phyloP scores from a whole-genome alignment of 805 yeast genomes.

The Saccharomycopsis fibuligera region DNA sequence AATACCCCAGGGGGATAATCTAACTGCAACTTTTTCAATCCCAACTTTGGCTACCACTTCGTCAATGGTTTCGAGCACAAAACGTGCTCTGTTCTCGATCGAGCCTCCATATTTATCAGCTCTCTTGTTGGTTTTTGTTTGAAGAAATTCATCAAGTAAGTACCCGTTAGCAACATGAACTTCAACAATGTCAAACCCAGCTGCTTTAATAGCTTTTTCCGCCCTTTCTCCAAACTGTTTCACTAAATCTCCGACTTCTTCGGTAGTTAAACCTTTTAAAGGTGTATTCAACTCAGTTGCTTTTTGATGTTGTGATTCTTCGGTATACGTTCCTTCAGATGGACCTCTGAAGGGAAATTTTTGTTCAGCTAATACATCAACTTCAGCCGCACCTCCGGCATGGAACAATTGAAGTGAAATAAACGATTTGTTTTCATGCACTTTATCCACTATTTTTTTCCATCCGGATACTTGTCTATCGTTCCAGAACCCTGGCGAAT shows the following conservation, averaged over 20 bases:
- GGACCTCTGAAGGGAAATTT: slow-evolving; percentile 36
- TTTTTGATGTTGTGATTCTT: slow-evolving; percentile 31
- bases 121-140: slow-evolving; percentile 38
- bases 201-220: slow-evolving; percentile 28
- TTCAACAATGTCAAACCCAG: slow-evolving; percentile 55
- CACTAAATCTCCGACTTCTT: slow-evolving; percentile 31
- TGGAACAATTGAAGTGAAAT: slow-evolving; percentile 40
- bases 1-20: slow-evolving; percentile 41
- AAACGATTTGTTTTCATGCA: slow-evolving; percentile 38
- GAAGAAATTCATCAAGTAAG: slow-evolving; percentile 49
- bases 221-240: slow-evolving; percentile 41
- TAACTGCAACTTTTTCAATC: slow-evolving; percentile 35
- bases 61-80: slow-evolving; percentile 43
- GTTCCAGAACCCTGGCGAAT: slow-evolving; percentile 29
- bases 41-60: slow-evolving; percentile 47
- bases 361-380: slow-evolving; percentile 31
- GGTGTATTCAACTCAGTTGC: slow-evolving; percentile 31
- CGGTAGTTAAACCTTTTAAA: slow-evolving; percentile 26
- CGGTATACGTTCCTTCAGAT: slow-evolving; percentile 31
- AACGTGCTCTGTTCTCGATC: slow-evolving; percentile 42
- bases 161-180: slow-evolving; percentile 66
- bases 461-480: slow-evolving; percentile 30
- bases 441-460: slow-evolving; percentile 37
- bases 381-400: slow-evolving; percentile 39
- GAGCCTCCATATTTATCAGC: slow-evolving; percentile 52